These are phyloP conservation scores for Lasiodiplodia hormozganensis DNA, from an alignment of 2,329 filamentous ascomycete genomes.

Conservation along the genomic window DNA sequence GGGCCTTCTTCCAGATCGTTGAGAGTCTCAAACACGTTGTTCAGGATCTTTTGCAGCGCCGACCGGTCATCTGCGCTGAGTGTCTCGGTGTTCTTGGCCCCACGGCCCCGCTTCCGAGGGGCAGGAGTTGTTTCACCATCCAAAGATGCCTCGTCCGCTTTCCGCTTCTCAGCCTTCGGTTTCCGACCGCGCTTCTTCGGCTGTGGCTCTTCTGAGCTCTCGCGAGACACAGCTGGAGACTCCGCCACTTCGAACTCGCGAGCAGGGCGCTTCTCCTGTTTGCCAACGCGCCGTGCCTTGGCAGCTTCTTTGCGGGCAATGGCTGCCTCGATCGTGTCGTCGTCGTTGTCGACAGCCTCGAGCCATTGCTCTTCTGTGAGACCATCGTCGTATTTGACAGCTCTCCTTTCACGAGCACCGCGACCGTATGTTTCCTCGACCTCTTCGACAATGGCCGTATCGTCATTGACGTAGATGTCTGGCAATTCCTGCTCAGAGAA, in stretches of 20 bases:
- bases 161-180: slow-evolving; percentile 81
- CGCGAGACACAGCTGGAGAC: slow-evolving; percentile 79
- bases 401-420: slow-evolving; percentile 91
- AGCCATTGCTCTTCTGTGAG: slow-evolving; percentile 99
- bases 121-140: slow-evolving; percentile 69
- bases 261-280: slow-evolving; percentile 68
- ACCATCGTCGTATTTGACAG: slow-evolving; percentile 95
- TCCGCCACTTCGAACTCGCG: slow-evolving; percentile 62
- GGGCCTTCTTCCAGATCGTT: slow-evolving; percentile 78
- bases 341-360: slow-evolving; percentile 95
- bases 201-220: slow-evolving; percentile 80
- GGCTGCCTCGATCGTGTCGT: slow-evolving; percentile 91
- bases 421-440: slow-evolving; percentile 78
- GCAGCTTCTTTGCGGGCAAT: slow-evolving; percentile 88
- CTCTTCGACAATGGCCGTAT: slow-evolving; percentile 80
- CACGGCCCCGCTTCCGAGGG: slow-evolving; percentile 71
- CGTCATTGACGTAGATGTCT: slow-evolving; percentile 91
- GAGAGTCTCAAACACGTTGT: slow-evolving; percentile 77
- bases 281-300: slow-evolving; percentile 78
- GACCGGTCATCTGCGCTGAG: slow-evolving; percentile 74
- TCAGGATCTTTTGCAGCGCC: slow-evolving; percentile 80
- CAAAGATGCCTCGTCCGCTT: slow-evolving; percentile 72
- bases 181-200: slow-evolving; percentile 85
- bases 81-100: slow-evolving; percentile 70
- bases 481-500: slow-evolving; percentile 89